phyloP scores from a whole-genome alignment of 257 asterid genomes.

The Rauvolfia tetraphylla region DNA sequence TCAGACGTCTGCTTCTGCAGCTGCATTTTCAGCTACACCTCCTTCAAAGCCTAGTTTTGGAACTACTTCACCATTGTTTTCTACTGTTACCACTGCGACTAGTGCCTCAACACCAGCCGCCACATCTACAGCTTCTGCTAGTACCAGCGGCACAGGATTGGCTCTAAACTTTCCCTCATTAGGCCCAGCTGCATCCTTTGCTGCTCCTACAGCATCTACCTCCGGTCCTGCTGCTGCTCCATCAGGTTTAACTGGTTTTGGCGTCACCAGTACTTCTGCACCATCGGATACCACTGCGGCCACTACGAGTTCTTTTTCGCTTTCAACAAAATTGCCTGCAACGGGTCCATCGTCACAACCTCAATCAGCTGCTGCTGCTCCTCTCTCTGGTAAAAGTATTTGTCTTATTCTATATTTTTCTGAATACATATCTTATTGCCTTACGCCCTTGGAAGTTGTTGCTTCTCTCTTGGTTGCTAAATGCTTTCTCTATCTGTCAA shows the following conservation, averaged over 20 bases:
- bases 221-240: constrained; percentile 41
- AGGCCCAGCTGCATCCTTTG: constrained; percentile 31
- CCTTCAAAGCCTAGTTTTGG: constrained; percentile 35
- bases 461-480: constrained; percentile 6
- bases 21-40: constrained; percentile 38
- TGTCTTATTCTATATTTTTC: neutral
- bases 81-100: constrained; percentile 48
- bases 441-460: neutral
- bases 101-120: constrained; percentile 30
- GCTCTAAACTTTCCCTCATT: constrained; percentile 29
- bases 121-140: constrained; percentile 33
- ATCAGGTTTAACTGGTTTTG: constrained; percentile 44
- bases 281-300: constrained; percentile 23
- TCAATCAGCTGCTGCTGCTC: constrained; percentile 44
- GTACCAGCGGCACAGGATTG: constrained; percentile 23
- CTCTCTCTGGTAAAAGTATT: constrained; percentile 40
- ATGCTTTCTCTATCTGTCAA: neutral
- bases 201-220: constrained; percentile 32
- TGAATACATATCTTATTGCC: neutral
- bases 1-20: constrained; percentile 35
- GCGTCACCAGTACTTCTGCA: constrained; percentile 29
- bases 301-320: constrained; percentile 33
- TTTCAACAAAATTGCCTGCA: constrained; percentile 38
- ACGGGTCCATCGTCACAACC: constrained; percentile 45
- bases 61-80: constrained; percentile 43